Base-by-base conservation (phyloP, 495 filamentous ascomycete species). In the Aspergillus olivimuriae region DNA sequence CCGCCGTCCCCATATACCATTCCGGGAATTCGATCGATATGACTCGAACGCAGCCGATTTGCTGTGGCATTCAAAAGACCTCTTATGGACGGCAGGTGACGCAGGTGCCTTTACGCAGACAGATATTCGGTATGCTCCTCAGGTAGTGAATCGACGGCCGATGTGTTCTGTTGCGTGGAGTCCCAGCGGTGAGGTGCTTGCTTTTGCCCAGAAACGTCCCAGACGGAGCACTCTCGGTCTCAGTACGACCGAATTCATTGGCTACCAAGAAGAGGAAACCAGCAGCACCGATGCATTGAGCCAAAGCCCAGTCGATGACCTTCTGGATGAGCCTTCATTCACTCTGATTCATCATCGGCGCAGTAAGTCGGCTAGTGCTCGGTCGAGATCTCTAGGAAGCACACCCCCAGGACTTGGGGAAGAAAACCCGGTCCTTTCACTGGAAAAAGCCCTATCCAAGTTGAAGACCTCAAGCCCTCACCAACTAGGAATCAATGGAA, bases 31-130 rank as follows among this genome's bases (percentile, higher is more conserved):
- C 44, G 80, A 86, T 53, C 73, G 80, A 34, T 89, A 90, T 52
- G 75, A 83, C 26, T 73, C 61, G 22, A 72, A 83, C 16, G 82
- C 89, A 8, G 81, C 78, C 31, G 86, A 89, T 43, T 64, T 97
- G 39, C 75, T 94, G 20, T 98, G 94, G 94, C 87, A 83, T 56
- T 85, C 88, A 32, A 83, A 89, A 55, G 86, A 95, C 54, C 71
- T 94, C 3, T 66, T 98, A 20, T 98, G 92, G 91, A 90, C 86
- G 14, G 89, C 87, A 31, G 89, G 89, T 4, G 82, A 81, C 26
- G 84, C 88, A 30, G 87, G 87, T 16, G 71, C 78, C 4, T 95
- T 98, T 54, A 81, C 81, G 15, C 92, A 98, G 61, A 88, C 85
- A 36, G 91, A 98, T 61, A 73, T 95, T 26, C 79, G 85, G 17